Percentiles rank a stretch among this genome's conserved stretches.
Conservation (phyloP, 2,329 filamentous ascomycete genomes). For the Hypoxylon rubiginosum region DNA sequence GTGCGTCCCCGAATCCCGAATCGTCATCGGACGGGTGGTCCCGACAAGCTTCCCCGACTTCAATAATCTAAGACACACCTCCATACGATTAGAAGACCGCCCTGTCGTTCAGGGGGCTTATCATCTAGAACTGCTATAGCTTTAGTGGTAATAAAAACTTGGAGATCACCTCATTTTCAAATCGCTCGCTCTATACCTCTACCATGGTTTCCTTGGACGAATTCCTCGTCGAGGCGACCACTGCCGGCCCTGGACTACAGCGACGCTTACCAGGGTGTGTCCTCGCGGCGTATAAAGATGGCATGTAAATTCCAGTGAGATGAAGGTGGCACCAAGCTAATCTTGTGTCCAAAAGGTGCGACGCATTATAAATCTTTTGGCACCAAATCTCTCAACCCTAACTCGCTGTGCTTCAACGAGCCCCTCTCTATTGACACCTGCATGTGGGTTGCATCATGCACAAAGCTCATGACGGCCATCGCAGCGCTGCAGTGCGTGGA, state of each 20-base stretch:
- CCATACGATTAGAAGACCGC: neutral
- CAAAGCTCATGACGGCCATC: slow-evolving; percentile 36
- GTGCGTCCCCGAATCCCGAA: neutral
- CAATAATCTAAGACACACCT: no score
- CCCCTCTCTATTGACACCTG: slow-evolving; percentile 1
- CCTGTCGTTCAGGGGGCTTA: no score
- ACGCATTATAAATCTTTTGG: slow-evolving; percentile 1
- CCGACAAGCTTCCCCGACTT: no score
- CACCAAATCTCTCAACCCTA: slow-evolving; percentile 1
- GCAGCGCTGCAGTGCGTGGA: slow-evolving; percentile 34
- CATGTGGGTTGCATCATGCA: slow-evolving; percentile 36
- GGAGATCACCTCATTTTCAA: neutral
- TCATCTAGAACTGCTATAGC: no score
- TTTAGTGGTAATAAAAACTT: no score
- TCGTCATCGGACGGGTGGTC: neutral
- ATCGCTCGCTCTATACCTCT: neutral
- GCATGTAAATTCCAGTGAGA: neutral
- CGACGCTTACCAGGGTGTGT: slow-evolving; percentile 5
- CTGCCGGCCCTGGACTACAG: neutral
- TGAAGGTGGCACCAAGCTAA: neutral
- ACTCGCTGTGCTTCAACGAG: neutral
- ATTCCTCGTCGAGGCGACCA: slow-evolving; percentile 3
- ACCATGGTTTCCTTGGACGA: neutral
- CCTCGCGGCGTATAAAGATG: slow-evolving; percentile 3
- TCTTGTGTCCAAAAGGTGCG: neutral